These are phyloP conservation scores for Jatropha podagrica DNA, from an alignment of 441 rosid genomes.

Conservation along the genomic window DNA sequence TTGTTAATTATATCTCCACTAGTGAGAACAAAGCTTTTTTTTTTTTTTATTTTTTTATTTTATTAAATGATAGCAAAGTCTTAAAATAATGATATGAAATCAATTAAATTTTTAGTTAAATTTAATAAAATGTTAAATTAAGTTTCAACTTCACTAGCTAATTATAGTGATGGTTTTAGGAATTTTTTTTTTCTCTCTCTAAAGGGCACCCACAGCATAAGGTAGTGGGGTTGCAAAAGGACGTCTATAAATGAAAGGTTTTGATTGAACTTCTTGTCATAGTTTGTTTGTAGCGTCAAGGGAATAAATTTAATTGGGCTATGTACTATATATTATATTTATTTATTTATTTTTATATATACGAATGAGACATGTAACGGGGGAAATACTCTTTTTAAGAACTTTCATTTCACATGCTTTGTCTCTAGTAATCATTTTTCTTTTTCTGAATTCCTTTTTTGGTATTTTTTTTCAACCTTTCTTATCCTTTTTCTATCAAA, in stretches of 20 bases:
- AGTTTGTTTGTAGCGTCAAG: background rate
- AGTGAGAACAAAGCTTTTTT: background rate
- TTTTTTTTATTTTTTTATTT: too few relatives aligned
- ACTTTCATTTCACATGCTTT: conserved; percentile 5
- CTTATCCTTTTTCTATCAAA: too few relatives aligned
- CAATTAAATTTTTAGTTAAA: background rate
- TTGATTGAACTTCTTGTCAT: conserved; percentile 15
- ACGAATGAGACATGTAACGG: background rate
- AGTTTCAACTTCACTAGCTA: background rate
- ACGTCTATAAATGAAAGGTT: background rate
- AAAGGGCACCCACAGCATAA: background rate
- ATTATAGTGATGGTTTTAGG: background rate
- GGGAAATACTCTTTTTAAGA: background rate
- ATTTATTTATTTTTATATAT: background rate
- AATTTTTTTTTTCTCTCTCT: background rate
- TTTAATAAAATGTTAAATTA: background rate
- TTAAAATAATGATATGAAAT: background rate
- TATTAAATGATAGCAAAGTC: background rate
- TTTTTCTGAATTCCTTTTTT: background rate
- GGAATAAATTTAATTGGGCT: background rate
- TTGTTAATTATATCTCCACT: background rate
- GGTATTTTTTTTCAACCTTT: too few relatives aligned
- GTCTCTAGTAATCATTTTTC: background rate
- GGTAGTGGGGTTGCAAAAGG: conserved; percentile 6
- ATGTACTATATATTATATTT: background rate